These are phyloP conservation scores for Platanthera zijinensis DNA, from an alignment of 106 monocot species.

Conservation along the genomic window DNA sequence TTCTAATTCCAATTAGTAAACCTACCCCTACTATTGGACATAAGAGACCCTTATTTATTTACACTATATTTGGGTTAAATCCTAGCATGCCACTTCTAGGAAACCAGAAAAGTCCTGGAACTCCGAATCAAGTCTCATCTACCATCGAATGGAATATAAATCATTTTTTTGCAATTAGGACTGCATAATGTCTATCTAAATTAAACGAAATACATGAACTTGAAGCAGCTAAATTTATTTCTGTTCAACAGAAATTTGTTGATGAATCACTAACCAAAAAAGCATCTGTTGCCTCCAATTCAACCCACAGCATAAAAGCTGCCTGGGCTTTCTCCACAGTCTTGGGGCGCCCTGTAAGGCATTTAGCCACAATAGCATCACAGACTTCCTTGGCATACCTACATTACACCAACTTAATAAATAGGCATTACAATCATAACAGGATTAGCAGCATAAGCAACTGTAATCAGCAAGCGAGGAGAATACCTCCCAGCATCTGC, in stretches of 20 bases:
- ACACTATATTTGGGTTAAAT: too few relatives aligned
- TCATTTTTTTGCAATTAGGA: neutral
- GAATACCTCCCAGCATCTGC: conserved; percentile 79
- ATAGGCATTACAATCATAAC: neutral
- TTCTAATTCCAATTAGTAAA: too few relatives aligned
- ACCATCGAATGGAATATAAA: neutral
- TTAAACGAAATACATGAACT: neutral
- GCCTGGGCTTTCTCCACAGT: conserved; percentile 95
- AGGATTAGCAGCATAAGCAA: neutral
- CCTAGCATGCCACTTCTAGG: too few relatives aligned
- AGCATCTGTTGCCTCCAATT: conserved; percentile 84
- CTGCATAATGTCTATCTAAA: neutral
- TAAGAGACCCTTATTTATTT: too few relatives aligned
- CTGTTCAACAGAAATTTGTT: neutral
- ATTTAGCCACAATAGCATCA: conserved; percentile 91
- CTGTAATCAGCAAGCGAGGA: neutral
- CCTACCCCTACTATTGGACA: too few relatives aligned
- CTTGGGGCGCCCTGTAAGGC: conserved; percentile 92
- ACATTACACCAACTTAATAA: conserved; percentile 1
- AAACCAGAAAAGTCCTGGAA: too few relatives aligned
- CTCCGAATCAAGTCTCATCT: neutral
- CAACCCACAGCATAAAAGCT: conserved; percentile 85
- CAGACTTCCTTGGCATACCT: conserved; percentile 96
- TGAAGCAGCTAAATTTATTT: neutral
- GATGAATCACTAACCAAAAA: conserved; percentile 61